A percentile compares a stretch with the other conserved stretches of the same genome.
Evolutionary conservation across 1,284 basidiomycete species (phyloP).

Genomic region (Apiotrichum montevideense): DNA sequence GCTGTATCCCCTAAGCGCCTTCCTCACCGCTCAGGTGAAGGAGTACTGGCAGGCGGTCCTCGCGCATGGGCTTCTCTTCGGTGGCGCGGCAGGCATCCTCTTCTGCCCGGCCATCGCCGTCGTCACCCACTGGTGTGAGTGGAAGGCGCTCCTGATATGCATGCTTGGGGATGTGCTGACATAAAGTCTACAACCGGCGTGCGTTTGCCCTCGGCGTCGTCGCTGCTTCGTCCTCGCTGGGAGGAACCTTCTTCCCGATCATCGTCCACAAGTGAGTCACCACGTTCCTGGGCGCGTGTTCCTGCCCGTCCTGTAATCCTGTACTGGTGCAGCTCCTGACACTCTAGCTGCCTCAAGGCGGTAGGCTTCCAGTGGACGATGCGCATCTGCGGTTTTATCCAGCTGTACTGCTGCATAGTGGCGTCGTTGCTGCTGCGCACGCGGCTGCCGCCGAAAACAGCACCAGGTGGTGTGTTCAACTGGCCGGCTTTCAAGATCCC

Average conservation of each 20-base stretch:
- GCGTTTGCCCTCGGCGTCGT: constrained; percentile 25
- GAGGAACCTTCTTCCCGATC: constrained; percentile 52
- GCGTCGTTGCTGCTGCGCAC: constrained; percentile 12
- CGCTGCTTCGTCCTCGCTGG: constrained; percentile 18
- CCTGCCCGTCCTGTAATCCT: too few relatives aligned
- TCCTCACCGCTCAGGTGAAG: constrained; percentile 53
- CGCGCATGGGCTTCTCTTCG: constrained; percentile 14
- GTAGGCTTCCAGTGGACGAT: constrained; percentile 24
- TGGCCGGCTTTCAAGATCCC: constrained; percentile 14
- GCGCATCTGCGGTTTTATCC: constrained; percentile 21
- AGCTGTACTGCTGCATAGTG: constrained; percentile 13
- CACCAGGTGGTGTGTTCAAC: constrained; percentile 20
- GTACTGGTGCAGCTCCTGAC: constrained; percentile 43
- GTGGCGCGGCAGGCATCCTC: constrained; percentile 41
- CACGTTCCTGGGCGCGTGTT: neutral
- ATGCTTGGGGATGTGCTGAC: neutral
- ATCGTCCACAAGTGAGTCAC: constrained; percentile 46
- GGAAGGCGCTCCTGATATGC: too few relatives aligned
- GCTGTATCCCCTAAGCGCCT: constrained; percentile 51
- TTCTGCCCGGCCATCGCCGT: constrained; percentile 52
- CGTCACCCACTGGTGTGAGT: constrained; percentile 51
- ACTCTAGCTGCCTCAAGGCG: constrained; percentile 5
- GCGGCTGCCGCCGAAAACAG: constrained; percentile 19
- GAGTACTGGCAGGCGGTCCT: constrained; percentile 52
- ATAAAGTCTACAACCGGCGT: constrained; percentile 13